These are phyloP conservation scores for Ensete ventricosum DNA, from an alignment of 176 grass and related monocot genomes.

Conservation along the genomic window DNA sequence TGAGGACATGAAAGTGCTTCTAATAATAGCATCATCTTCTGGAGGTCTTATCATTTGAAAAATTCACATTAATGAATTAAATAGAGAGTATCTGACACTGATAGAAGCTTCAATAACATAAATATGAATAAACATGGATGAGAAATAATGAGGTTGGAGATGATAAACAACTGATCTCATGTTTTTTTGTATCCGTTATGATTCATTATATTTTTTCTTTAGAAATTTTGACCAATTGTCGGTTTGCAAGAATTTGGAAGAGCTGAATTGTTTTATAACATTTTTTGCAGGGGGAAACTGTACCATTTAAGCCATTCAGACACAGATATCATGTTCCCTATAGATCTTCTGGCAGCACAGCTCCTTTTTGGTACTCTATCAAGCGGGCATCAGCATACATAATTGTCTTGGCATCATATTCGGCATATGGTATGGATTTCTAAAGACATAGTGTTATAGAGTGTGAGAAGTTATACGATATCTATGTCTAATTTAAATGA, in stretches of 20 bases:
- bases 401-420: conserved; percentile 81
- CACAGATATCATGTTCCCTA: conserved; percentile 62
- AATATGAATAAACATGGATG: too few species aligned
- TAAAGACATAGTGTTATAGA: too few species aligned
- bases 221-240: not conserved
- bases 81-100: too few species aligned
- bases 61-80: too few species aligned
- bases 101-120: too few species aligned
- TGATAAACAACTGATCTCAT: not conserved
- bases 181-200: not conserved
- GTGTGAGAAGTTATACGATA: too few species aligned
- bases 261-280: not conserved
- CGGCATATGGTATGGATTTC: conserved; percentile 52
- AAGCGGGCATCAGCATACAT: conserved; percentile 77
- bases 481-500: too few species aligned
- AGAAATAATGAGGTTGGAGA: too few species aligned
- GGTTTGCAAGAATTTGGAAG: not conserved
- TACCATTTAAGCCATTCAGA: conserved; percentile 50
- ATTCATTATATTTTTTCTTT: not conserved
- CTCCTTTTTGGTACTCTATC: conserved; percentile 86
- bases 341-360: conserved; percentile 55
- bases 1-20: too few species aligned
- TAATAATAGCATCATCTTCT: too few species aligned
- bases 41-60: too few species aligned
- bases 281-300: conserved; percentile 33